Evolutionary conservation across 192 early-diverging fungal genomes (phyloP), one percentile per base, ranked within the genome.

Genomic region (Coemansia javaensis): DNA sequence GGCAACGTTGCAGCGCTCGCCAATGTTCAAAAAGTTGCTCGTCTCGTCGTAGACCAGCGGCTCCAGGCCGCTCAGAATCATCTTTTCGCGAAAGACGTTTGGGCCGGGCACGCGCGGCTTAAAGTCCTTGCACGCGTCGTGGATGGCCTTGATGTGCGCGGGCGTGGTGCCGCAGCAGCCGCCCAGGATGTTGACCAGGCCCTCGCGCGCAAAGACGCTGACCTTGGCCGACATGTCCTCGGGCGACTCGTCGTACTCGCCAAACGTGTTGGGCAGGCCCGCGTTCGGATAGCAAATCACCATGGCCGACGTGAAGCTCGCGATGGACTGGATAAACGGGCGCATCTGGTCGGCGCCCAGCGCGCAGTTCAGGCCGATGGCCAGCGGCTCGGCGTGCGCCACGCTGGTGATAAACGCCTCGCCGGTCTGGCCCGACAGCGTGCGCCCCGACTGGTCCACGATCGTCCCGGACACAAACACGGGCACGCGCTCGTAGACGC

Each of bases 81-180:
- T 79, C 53, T 80, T 82, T 41, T 84, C 72, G n/a, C 67, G 68
- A 32, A 81, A 77, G 23, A 84, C 70, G 16, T 89, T 81, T 4
- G 79, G 63, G 11, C 85, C 80, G 6, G 89, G 85, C 20, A 85
- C 81, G 25, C 91, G 90, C 7, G 94, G 94, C 24, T 78, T 68
- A 47, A 82, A 85, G 44, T 81, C 63, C 52, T 82, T 81, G 74
- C 83, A 85, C 16, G 79, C 81, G 23, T 97, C 85, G 54, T 81
- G 80, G 16, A 89, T 78, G 33, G 88, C 90, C 50, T 85, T 83
- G 53, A 97, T 95, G 60, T 97, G 94, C 15, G 77, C 88, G 1
- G 94, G 94, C 6, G 94, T 97, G 15, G 92, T 93, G 59, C 94
- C 94, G 53, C 94, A 97, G 80, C 94, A 97, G 32, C 94, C 94